Evolutionary conservation across 2,329 filamentous ascomycete genomes (phyloP).

Genomic region (Ophiostoma novo-ulmi): DNA sequence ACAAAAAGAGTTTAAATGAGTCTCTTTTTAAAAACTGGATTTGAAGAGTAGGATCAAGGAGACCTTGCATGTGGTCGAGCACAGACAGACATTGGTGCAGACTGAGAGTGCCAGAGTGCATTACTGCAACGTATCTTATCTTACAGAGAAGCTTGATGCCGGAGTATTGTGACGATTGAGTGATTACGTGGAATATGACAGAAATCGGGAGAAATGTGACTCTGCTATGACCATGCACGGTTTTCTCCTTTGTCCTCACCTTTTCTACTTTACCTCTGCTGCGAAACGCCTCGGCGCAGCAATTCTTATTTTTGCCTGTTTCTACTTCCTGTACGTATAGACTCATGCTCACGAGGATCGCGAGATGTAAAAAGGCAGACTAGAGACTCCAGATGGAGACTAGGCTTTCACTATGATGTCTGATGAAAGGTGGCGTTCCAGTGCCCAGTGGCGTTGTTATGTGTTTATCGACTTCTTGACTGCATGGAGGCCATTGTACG

Average conservation of each 20-base stretch:
- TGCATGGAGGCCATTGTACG: neutral
- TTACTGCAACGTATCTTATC: neutral
- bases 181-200: neutral
- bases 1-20: neutral
- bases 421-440: neutral
- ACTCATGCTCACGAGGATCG: neutral
- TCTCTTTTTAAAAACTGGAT: neutral
- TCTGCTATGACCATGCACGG: neutral
- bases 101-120: too few relatives aligned
- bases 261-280: neutral
- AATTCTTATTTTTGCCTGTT: neutral
- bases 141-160: neutral
- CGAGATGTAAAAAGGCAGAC: neutral
- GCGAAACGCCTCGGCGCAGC: too few relatives aligned
- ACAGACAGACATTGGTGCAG: neutral
- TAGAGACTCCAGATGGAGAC: neutral
- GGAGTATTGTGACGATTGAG: neutral
- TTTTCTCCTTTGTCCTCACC: neutral
- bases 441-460: neutral
- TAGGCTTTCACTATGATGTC: neutral
- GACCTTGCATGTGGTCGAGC: neutral
- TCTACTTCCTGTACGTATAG: neutral
- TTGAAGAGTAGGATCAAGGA: neutral
- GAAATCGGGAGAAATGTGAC: neutral
- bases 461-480: neutral